Evolutionary conservation across 352 stramenopile species (phyloP), one percentile per base, ranked within the genome.

Genomic region (Pythium catenulatum): DNA sequence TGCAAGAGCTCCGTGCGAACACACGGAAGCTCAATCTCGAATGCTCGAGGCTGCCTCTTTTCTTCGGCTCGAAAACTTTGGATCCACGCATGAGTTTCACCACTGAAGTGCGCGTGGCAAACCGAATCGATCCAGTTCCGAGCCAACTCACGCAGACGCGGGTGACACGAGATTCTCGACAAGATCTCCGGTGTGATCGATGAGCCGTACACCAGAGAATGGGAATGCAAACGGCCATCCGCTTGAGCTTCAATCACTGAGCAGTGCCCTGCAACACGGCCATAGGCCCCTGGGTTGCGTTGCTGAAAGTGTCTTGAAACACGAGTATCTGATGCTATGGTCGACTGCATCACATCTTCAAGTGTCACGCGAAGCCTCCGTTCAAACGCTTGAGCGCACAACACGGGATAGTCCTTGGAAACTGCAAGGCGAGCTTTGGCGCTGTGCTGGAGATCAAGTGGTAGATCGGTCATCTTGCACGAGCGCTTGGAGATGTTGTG

Each of bases 181-280:
- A 90, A 37, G 2, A 89, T 9, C 1, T 37, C 21, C 19, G 82
- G 86, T 4, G 8, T 82, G 15, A 48, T 69, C 0, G 45, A 45
- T 0, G 72, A 85, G 19, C 72, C 72, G 69, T 90, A 88, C 0
- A 74, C 0, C 32, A 68, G 36, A 14, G 79, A 74, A 41, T 90
- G 86, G 34, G 73, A 56, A 43, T 87, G 85, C 15, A 88, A 56
- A 32, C 85, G n/a, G 4, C 81, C 76, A 72, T 86, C 72, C 15
- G 45, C 50, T 68, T 88, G 81, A 25, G 81, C 58, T 32, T 90
- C 82, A 1, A 88, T 66, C 0, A 88, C 72, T 8, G 45, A 73
- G 37, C n/a, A 77, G 65, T 82, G 72, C 4, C 58, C 86, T 17
- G 77, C 86, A 61, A 87, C 23, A 0, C 32, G 21, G 25, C 63